Percentiles rank a stretch among this genome's conserved stretches.
phyloP scores from a whole-genome alignment of 2,329 filamentous ascomycete species.

The Penicillium oxalicum region DNA sequence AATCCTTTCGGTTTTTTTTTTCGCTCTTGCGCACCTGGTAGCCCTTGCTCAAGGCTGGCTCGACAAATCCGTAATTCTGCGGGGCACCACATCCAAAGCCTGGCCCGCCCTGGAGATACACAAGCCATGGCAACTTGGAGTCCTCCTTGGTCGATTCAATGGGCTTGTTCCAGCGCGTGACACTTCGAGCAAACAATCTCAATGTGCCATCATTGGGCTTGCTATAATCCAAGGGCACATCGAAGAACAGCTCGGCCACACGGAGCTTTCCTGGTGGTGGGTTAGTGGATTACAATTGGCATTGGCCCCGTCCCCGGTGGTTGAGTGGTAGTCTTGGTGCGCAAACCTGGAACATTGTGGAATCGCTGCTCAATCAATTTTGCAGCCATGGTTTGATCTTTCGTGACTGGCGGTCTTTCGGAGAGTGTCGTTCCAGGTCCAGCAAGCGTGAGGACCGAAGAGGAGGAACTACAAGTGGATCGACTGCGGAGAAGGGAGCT shows the following conservation, averaged over 20 bases:
- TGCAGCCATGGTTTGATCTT: slow-evolving; percentile 20
- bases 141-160: slow-evolving; percentile 42
- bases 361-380: slow-evolving; percentile 35
- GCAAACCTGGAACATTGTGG: slow-evolving; percentile 35
- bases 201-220: slow-evolving; percentile 57
- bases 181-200: slow-evolving; percentile 71
- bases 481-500: slow-evolving; percentile 8
- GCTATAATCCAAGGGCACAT: slow-evolving; percentile 74
- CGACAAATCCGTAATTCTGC: slow-evolving; percentile 66
- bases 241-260: slow-evolving; percentile 78
- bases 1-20: background rate
- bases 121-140: slow-evolving; percentile 52
- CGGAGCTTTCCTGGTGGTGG: slow-evolving; percentile 59
- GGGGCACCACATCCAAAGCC: slow-evolving; percentile 71
- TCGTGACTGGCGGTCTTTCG: background rate
- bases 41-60: slow-evolving; percentile 65
- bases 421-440: background rate
- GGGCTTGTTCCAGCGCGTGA: slow-evolving; percentile 53
- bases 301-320: too few species aligned
- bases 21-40: slow-evolving; percentile 58
- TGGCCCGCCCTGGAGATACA: slow-evolving; percentile 82
- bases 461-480: slow-evolving; percentile 6
- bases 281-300: background rate
- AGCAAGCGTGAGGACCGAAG: background rate
- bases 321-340: too few species aligned